A percentile compares a stretch with the other conserved stretches of the same genome.
Evolutionary conservation across 345 rosid species (phyloP).

Genomic region (Mangifera indica): DNA sequence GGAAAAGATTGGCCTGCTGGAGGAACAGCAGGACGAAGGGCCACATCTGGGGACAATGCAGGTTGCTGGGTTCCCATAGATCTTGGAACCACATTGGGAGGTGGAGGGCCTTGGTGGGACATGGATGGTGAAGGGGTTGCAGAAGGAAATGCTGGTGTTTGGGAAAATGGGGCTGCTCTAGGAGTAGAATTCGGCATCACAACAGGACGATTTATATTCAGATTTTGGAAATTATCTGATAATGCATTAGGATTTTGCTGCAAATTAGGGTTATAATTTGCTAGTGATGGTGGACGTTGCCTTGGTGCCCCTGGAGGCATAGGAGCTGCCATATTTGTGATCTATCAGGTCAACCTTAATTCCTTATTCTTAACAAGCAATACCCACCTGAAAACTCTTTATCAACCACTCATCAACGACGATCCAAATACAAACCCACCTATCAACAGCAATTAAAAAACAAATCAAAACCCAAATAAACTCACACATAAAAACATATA

Average conservation of each 20-base stretch:
- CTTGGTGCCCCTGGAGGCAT: conserved; percentile 72
- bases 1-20: conserved; percentile 52
- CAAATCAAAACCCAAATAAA: neutral
- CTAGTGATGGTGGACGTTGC: conserved; percentile 39
- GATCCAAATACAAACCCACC: conserved; percentile 9
- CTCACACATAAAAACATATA: neutral
- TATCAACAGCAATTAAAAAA: neutral
- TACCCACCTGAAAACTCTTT: neutral
- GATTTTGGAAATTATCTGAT: conserved; percentile 61
- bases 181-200: conserved; percentile 49
- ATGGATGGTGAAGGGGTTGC: conserved; percentile 46
- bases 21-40: conserved; percentile 57
- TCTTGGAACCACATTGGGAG: conserved; percentile 40
- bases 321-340: conserved; percentile 48
- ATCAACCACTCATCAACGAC: conserved; percentile 9
- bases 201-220: conserved; percentile 55
- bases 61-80: conserved; percentile 50
- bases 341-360: conserved; percentile 18
- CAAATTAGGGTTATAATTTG: conserved; percentile 38
- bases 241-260: conserved; percentile 37
- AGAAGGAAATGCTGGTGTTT: conserved; percentile 45
- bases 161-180: conserved; percentile 59
- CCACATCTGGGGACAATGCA: conserved; percentile 42
- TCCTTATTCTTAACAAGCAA: neutral
- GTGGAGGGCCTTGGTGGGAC: conserved; percentile 65